Evolutionary conservation across 306 rosid species (phyloP), one percentile per base, ranked within the genome.

Genomic region (Erythrophleum fordii): DNA sequence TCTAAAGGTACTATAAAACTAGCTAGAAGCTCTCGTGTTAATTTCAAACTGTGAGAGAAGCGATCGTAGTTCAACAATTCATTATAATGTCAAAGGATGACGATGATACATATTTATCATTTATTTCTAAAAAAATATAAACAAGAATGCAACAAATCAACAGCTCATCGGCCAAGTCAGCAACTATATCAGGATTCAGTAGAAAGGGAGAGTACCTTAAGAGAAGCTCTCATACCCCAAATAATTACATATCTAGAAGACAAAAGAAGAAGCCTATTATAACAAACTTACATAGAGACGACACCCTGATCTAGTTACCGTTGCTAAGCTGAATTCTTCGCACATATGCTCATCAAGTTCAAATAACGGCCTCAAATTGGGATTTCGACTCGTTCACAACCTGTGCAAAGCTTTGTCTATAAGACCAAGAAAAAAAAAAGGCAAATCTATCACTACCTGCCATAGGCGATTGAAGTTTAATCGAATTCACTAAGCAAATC

Each of bases 121-220:
- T 84, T 87, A 87, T 87, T 83, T 51, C 68, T 45, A 55, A 8
- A 22, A 79, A 68, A 68, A 73, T 85, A 83, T 80, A 72, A 78
- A 81, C 72, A 65, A 88, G 65, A 75, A 81, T 78, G 83, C 26
- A 53, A 76, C 72, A 45, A 74, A 73, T 80, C 77, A 75, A 77
- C 62, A 37, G 79, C 86, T 52, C 77, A 28, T 69, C 25, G 72
- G 73, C 80, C 42, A 69, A 78, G 80, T 73, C 80, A 55, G 18
- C 69, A 59, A 10, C 71, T 20, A 77, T 62, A 12, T 48, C 28
- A 49, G 42, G 48, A 34, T 65, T 65, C 28, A 22, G n/a, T 5
- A 20, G n/a, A 66, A 26, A 12, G 23, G 61, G 18, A 76, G 0
- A 70, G 53, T 9, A 31, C 58, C 66, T 51, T 34, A 51, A 67